A percentile compares a stretch with the other conserved stretches of the same genome.
phyloP scores from a whole-genome alignment of 2,329 filamentous ascomycete genomes.

The Calonectria pteridis region DNA sequence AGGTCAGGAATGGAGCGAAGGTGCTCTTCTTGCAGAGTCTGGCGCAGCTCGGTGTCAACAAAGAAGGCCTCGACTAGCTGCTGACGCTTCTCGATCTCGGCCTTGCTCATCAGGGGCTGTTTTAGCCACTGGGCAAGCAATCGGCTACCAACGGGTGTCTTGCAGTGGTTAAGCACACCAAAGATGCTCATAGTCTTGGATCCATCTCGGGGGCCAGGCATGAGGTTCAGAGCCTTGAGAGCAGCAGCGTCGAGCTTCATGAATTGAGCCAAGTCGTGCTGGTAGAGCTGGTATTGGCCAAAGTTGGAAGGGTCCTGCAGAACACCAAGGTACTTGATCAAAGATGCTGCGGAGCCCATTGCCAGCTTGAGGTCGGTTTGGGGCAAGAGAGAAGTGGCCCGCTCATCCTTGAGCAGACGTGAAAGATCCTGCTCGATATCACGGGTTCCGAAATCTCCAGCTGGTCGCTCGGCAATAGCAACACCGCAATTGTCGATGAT shows the following conservation, averaged over 20 bases:
- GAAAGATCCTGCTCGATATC: slow-evolving; percentile 97
- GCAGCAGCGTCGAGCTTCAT: slow-evolving; percentile 99
- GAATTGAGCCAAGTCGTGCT: slow-evolving; percentile 95
- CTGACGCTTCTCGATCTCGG: slow-evolving; percentile 90
- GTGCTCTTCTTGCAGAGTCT: slow-evolving; percentile 97
- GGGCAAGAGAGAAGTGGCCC: slow-evolving; percentile 80
- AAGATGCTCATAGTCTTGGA: slow-evolving; percentile 98
- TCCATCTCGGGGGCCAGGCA: slow-evolving; percentile 94
- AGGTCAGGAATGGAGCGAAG: slow-evolving; percentile 93
- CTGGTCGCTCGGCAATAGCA: slow-evolving; percentile 84
- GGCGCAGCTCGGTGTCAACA: slow-evolving; percentile 89
- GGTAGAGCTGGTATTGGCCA: slow-evolving; percentile 96
- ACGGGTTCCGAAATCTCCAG: slow-evolving; percentile 83
- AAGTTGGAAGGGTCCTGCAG: slow-evolving; percentile 95
- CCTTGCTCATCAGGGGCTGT: slow-evolving; percentile 92
- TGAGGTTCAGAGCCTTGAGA: slow-evolving; percentile 92
- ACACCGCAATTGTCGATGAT: slow-evolving; percentile 95
- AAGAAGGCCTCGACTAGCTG: slow-evolving; percentile 96
- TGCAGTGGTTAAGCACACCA: slow-evolving; percentile 96
- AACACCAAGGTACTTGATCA: slow-evolving; percentile 94
- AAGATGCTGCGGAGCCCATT: slow-evolving; percentile 92
- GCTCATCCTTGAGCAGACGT: slow-evolving; percentile 88
- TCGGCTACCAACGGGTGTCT: slow-evolving; percentile 92
- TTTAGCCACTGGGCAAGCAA: slow-evolving; percentile 96
- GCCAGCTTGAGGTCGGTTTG: slow-evolving; percentile 95